Base-by-base conservation (phyloP, 441 rosid species). In the Theobroma grandiflorum region DNA sequence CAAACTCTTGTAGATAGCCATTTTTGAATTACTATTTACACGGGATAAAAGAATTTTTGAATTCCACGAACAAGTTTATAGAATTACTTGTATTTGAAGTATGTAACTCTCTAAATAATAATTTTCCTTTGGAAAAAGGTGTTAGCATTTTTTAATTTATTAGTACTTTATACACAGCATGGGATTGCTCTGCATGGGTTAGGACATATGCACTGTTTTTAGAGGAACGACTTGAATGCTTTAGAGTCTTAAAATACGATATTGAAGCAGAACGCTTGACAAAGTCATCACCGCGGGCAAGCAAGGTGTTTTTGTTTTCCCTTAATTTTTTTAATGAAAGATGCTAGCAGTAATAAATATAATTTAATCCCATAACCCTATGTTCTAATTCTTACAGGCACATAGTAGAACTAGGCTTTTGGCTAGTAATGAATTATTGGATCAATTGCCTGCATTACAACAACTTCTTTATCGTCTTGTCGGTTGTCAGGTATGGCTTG, bases 171-270 rank as follows among this genome's bases (percentile, higher is more conserved):
- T 61, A 7, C 73, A 77, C 84, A 93, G 98, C 98, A 35, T 93
- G 98, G 96, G 98, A 93, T 84, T 92, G 95, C 81, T 93, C 96
- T 4, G 93, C 95, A 4, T 93, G 98, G 98, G 91, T 88, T 22
- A 83, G 98, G 22, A 86, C 94, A 2, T 93, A 92, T 79, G 93
- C 96, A 20, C 94, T 88, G 11, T 93, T 91, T 72, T 75, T 93
- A 33, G 98, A 93, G 87, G 96, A 93, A 80, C 79, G 96, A 65
- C 88, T 93, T 6, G 98, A 93, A 85, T 93, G 98, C 75, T 93
- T 89, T 71, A 78, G 92, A 77, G 76, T 84, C 70, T 85, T 93
- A 80, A 91, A 85, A 61, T 93, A 87, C 50, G 96, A 91, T 65
- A 89, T 92, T 16, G 98, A 93, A 82, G 82, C 94, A 4, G 96